Percentiles rank a stretch among this genome's conserved stretches.
phyloP scores from a whole-genome alignment of 257 asterid species.

The Lycium ferocissimum region DNA sequence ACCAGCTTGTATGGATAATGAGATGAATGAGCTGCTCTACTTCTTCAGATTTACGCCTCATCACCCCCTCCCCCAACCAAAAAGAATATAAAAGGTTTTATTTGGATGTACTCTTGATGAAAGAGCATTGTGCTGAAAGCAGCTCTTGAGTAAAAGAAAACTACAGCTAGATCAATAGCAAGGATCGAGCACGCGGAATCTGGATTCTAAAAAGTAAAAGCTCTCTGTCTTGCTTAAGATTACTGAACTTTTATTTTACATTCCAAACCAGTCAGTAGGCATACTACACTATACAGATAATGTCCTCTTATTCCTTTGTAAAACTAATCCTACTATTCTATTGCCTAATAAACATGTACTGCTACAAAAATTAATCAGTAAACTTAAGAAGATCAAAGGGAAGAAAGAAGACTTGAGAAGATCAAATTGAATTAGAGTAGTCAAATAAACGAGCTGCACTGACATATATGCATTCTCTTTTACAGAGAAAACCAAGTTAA shows the following conservation, averaged over 20 bases:
- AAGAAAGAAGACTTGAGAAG: too few species aligned
- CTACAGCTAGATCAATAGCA: background rate
- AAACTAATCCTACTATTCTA: background rate
- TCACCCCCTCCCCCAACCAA: background rate
- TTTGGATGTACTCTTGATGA: background rate
- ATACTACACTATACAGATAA: background rate
- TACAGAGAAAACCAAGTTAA: too few species aligned
- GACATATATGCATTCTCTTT: slow-evolving; percentile 33
- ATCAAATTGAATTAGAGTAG: background rate
- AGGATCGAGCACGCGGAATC: background rate
- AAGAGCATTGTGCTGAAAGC: background rate
- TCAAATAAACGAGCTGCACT: background rate
- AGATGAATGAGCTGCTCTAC: background rate
- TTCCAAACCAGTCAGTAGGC: background rate
- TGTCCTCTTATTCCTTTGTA: background rate
- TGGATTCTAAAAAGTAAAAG: background rate
- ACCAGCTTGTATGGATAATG: background rate
- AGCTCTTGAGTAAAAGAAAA: too few species aligned
- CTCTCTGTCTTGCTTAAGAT: background rate
- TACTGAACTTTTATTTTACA: background rate
- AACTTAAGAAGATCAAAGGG: too few species aligned
- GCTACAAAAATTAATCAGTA: background rate
- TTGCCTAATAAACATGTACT: background rate
- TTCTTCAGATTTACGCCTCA: background rate
- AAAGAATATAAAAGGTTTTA: too few species aligned